Conservation (phyloP, 495 filamentous ascomycete genomes). For the Oidiodendron maius region DNA sequence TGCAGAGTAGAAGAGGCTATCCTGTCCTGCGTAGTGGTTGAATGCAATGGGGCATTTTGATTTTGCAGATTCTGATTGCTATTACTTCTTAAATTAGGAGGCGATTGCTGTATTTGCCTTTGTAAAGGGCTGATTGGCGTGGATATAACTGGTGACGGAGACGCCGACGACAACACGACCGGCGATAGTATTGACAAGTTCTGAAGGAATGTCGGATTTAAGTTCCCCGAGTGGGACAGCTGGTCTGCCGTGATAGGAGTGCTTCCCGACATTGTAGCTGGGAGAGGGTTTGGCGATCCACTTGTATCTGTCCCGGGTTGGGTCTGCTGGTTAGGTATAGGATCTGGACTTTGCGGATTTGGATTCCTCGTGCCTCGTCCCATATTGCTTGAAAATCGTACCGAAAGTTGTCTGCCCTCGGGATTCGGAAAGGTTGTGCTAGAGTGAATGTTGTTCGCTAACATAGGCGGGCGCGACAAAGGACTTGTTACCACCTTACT, state of each 20-base stretch:
- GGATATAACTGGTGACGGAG: not conserved
- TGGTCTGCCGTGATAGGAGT: not conserved
- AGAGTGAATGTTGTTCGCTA: no score
- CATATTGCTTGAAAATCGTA: not conserved
- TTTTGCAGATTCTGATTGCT: not conserved
- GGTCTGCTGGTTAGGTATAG: not conserved
- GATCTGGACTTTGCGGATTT: not conserved
- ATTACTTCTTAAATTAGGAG: constrained; percentile 9
- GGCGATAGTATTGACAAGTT: constrained; percentile 9
- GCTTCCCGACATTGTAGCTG: not conserved
- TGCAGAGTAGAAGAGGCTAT: not conserved
- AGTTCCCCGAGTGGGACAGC: not conserved
- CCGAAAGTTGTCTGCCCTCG: no score
- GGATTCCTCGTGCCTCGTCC: not conserved
- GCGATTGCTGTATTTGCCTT: constrained; percentile 4
- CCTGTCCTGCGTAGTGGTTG: not conserved
- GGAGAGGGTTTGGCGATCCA: constrained; percentile 5
- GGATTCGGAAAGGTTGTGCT: no score
- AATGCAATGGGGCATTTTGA: not conserved
- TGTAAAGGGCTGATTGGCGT: constrained; percentile 1
- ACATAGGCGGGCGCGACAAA: not conserved
- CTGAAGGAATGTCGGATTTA: constrained; percentile 11
- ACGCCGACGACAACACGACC: not conserved
- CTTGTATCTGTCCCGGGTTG: not conserved
- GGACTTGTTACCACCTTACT: not conserved